Base-by-base conservation (phyloP, 305 asterid genomes). In the Fraxinus greggii region DNA sequence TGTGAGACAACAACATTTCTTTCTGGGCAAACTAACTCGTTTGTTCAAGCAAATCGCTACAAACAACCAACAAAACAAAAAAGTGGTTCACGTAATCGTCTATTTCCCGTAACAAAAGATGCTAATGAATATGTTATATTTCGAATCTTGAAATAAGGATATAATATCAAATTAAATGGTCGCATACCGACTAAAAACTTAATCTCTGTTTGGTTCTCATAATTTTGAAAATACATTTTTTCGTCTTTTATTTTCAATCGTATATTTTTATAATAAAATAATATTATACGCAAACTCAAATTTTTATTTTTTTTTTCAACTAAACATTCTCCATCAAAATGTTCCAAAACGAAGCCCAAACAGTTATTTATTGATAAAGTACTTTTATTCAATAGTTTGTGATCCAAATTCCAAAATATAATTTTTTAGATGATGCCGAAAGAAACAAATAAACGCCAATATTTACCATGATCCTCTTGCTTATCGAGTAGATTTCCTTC, bases 381-480 rank as follows among this genome's bases (percentile, higher is more conserved):
- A 56, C 28, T 51, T 51, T 15, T 56, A 63, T 24, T 24, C 72
- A 63, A 26, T 4, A 63, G 32, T 61, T 24, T 23, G 33, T 0
- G 33, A 26, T 10, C 72, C 35, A 65, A 69, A 70, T 65, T 65
- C 72, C 35, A 26, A 69, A 70, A 38, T 70, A 12, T 31, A 1
- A 5, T 1, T 15, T 26, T 67, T 29, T 17, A 31, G 23, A 15
- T 70, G 17, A 31, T 31, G 75, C 42, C 75, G 42, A 70, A 70
- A 70, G 76, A 70, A 70, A 70, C 76, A 70, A 70, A 31, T 70
- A 70, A 70, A 29, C 36, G 74, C 76, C 24, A 32, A 70, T 35
- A 70, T 70, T 70, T 70, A 70, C 42, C 40, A 70, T 6, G 76
- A 70, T 70, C 76, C 40, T 70, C 76, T 31, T 70, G 76, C 59